Evolutionary conservation across 257 asterid genomes (phyloP), one percentile per base, ranked within the genome.

Genomic region (Nicotiana benthamiana): DNA sequence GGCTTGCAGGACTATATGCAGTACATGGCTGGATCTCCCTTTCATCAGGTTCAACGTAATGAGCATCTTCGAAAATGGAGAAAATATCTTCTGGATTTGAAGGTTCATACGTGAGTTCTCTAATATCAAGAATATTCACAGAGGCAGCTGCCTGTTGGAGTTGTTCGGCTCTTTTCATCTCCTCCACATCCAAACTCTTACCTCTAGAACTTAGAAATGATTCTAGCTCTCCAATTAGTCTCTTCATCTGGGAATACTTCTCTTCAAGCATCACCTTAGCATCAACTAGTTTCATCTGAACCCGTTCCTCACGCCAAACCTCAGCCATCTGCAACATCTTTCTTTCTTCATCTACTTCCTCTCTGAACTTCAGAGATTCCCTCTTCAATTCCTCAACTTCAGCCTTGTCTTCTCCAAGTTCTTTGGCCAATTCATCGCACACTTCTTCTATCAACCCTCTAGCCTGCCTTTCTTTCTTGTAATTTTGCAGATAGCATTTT

Each of bases 261-360:
- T 89, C 97, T 85, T 92, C 97, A 28, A 92, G 91, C 86, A 88
- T 87, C 77, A 90, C 87, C 86, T 92, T 92, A 13, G 94, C 94
- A 83, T 92, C 97, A 51, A 90, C 82, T 59, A 92, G 86, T 89
- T 89, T 92, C 90, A 90, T 92, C 84, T 90, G 97, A 20, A 90
- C 94, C 8, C 94, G 89, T 83, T 92, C 97, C 84, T 92, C 97
- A 6, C 97, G 92, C 97, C 97, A 92, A 64, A 89, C 93, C 88
- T 90, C 94, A 5, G 97, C 94, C 89, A 92, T 88, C 85, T 90
- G 97, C 88, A 90, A 77, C 92, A 92, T 92, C 82, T 84, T 92
- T 79, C 94, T 92, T 87, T 92, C 97, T 68, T 92, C 94, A 30
- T 89, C 94, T 28, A 90, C 92, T 85, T 92, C 94, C 83, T 90